Evolutionary conservation across 2,329 filamentous ascomycete genomes (phyloP), one percentile per base, ranked within the genome.

Genomic region (Magnaporthiopsis poae): DNA sequence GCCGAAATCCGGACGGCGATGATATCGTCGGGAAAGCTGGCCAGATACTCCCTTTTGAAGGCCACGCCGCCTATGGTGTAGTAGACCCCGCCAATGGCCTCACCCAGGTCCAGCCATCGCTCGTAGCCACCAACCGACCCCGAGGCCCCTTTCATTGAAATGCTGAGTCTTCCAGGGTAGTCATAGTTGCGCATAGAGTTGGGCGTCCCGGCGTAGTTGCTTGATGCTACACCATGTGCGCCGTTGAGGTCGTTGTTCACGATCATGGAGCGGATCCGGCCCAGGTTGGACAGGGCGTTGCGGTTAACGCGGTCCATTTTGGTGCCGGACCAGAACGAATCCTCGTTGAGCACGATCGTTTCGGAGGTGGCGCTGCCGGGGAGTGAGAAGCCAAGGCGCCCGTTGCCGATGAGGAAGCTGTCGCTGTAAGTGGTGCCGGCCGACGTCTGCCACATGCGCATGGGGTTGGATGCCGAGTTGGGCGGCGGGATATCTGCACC

Each of bases 361-460:
- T 80, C 78, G 2, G 73, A 75, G 36, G 72, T 69, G 13, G 76
- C 75, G 62, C 74, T 73, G 27, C 78, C 78, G 67, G 78, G 77
- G 36, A 80, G 70, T 76, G 79, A 79, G 56, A 62, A 66, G 46
- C 67, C 67, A 15, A 68, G 63, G 52, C 78, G 75, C n/a, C 79
- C 79, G 67, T 80, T 80, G 11, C 79, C 78, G 64, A 82, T 75
- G 31, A 78, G 79, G 3, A 80, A 69, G 27, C 78, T 80, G 74
- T 73, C 80, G 29, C 65, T 63, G 61, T 36, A 63, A 8, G 61
- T 46, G 15, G 35, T 18, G 21, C 61, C 61, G 13, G 61, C 18
- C 3, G 61, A 12, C 33, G 61, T 63, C 18, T 63, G 61, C 61
- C 61, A 63, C 8, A 63, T 31, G 13, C 61, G 15, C 33, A 63